These are phyloP conservation scores for Solanum verrucosum DNA, from an alignment of 257 asterid species.

Conservation along the genomic window DNA sequence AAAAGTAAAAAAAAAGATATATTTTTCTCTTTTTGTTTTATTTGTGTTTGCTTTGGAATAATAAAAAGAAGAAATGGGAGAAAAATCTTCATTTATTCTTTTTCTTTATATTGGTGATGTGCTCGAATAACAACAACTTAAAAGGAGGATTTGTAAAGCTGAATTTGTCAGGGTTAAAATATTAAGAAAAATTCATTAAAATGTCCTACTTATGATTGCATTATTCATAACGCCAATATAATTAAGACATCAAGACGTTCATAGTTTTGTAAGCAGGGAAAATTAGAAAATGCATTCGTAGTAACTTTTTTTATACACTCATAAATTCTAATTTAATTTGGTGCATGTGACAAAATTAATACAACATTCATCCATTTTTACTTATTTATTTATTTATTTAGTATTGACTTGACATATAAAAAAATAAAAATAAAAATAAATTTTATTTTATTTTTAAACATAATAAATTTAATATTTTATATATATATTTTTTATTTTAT, in stretches of 20 bases:
- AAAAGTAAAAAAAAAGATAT: background rate
- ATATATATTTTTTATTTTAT: too few species aligned
- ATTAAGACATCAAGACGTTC: background rate
- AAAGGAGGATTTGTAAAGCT: too few species aligned
- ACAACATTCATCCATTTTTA: too few species aligned
- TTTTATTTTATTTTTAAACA: too few species aligned
- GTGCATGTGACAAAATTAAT: background rate
- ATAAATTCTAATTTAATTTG: background rate
- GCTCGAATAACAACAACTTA: background rate
- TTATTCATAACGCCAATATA: background rate
- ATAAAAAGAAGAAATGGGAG: background rate
- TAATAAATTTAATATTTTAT: too few species aligned
- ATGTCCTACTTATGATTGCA: background rate
- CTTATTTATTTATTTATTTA: too few species aligned
- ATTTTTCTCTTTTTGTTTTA: background rate
- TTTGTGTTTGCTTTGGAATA: background rate
- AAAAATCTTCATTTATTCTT: too few species aligned
- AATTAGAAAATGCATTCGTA: background rate
- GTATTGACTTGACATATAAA: too few species aligned
- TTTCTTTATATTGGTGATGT: background rate
- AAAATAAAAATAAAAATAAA: too few species aligned
- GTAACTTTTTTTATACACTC: background rate
- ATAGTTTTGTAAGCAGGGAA: background rate
- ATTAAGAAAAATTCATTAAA: background rate
- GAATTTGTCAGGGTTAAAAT: too few species aligned